Conservation (phyloP, 768 basidiomycete species). For the Kwoniella sp. region DNA sequence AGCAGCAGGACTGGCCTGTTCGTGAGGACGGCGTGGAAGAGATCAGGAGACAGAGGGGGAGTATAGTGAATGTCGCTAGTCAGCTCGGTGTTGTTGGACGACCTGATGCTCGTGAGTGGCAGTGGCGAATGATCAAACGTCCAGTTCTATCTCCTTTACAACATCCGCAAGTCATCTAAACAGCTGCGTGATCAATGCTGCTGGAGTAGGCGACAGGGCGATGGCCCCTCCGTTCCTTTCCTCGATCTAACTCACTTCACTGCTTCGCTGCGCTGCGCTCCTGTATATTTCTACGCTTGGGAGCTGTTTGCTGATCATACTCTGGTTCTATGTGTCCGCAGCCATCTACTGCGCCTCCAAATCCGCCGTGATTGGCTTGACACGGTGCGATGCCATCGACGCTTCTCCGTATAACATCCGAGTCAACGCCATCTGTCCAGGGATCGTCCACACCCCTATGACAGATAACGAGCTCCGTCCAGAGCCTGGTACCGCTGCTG, state of each 20-base stretch:
- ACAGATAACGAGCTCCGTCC: constrained; percentile 19
- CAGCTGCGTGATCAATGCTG: no score
- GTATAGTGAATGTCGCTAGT: constrained; percentile 44
- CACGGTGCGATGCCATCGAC: constrained; percentile 39
- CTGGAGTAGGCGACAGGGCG: no score
- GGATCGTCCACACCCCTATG: constrained; percentile 40
- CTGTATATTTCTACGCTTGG: no score
- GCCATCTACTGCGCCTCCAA: constrained; percentile 40
- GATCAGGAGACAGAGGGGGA: constrained; percentile 30
- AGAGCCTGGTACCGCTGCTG: neutral
- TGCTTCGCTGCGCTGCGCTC: no score
- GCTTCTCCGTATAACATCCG: constrained; percentile 29
- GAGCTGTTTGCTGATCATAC: neutral
- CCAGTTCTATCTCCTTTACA: no score
- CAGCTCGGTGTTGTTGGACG: constrained; percentile 40
- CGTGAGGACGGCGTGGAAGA: constrained; percentile 3
- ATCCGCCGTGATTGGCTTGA: constrained; percentile 38
- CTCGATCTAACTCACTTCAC: no score
- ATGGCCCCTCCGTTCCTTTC: no score
- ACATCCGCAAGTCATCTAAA: no score
- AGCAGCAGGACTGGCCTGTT: constrained; percentile 22
- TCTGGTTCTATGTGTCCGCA: neutral
- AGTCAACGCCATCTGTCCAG: constrained; percentile 37
- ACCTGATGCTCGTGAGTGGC: constrained; percentile 32
- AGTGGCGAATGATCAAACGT: no score